Percentiles rank a stretch among this genome's conserved stretches.
Conservation (phyloP, 768 basidiomycete species). For the Russula sp. region DNA sequence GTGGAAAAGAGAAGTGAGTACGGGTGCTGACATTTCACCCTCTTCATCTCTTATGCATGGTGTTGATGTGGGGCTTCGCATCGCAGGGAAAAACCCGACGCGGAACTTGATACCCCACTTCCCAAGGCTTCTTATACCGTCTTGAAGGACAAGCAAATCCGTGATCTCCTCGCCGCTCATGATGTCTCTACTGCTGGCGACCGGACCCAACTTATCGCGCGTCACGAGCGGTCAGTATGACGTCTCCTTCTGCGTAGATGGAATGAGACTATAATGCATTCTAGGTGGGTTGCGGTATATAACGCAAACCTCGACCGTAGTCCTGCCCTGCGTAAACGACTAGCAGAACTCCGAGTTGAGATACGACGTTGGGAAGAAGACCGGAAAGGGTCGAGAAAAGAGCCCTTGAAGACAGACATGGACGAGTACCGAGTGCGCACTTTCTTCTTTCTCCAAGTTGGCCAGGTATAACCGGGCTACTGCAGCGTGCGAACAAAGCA, state of each 20-base stretch:
- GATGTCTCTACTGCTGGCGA: conserved; percentile 24
- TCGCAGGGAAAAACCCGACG: conserved; percentile 1
- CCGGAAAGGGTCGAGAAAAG: conserved; percentile 5
- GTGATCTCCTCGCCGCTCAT: conserved; percentile 21
- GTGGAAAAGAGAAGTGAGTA: conserved; percentile 19
- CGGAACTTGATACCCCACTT: not conserved
- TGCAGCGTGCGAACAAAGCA: conserved; percentile 19
- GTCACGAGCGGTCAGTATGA: conserved; percentile 23
- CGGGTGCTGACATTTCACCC: not conserved
- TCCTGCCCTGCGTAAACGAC: conserved; percentile 11
- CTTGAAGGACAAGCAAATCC: conserved; percentile 23
- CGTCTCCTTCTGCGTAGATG: not conserved
- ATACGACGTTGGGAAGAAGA: conserved; percentile 24
- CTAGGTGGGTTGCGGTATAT: conserved; percentile 25
- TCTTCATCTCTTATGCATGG: not conserved
- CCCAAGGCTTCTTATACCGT: conserved; percentile 26
- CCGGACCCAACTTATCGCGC: conserved; percentile 21
- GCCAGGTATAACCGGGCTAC: not conserved
- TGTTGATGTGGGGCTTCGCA: not conserved
- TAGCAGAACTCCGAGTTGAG: conserved; percentile 18
- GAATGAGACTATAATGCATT: not conserved
- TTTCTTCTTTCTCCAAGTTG: not conserved
- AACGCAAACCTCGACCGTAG: conserved; percentile 27
- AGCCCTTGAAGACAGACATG: conserved; percentile 8
- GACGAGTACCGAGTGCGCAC: conserved; percentile 14